Evolutionary conservation across 1,284 basidiomycete genomes (phyloP), one percentile per base, ranked within the genome.

Genomic region (Cutaneotrichosporon spelunceum): DNA sequence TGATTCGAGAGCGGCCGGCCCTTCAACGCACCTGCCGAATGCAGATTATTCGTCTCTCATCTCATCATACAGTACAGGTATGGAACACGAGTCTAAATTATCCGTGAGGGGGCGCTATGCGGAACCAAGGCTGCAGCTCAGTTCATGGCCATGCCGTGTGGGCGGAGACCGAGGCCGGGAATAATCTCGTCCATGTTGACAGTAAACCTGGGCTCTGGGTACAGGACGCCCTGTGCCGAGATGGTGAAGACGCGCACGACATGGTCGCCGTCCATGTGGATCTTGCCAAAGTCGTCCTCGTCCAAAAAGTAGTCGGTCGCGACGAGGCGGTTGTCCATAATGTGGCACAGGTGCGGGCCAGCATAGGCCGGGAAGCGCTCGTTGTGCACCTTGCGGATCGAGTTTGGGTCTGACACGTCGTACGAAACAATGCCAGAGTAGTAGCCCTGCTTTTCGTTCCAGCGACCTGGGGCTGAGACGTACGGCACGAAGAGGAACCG

Each of bases 221-320:
- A 36, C 44, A 64, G 56, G 49, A 36, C 50, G n/a, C 63, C 63
- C 29, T 53, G 33, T 19, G 27, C 10, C 14, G 53, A 39, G n/a
- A 65, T 59, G 21, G 48, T 56, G 45, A 57, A 59, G 24, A 53
- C 57, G 16, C 63, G 63, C 7, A 65, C 60, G 33, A 50, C 42
- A 47, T 53, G 63, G 63, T 65, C 63, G 24, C 63, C 63, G 57
- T 65, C 55, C 30, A 54, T 34, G 55, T 65, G 63, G 36, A 65
- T 33, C 57, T 60, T 65, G 30, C 63, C 63, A 50, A 65, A 62
- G 60, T 60, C 29, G 60, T 65, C 63, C 50, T 59, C 23, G 54
- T 65, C 47, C 8, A 65, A 47, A 52, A 65, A 65, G 63, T 65
- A 65, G 50, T 59, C 63, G 45, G 60, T 59, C 11, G 50, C 36